Evolutionary conservation across 768 basidiomycete genomes (phyloP).

Genomic region (Amanita thiersii): DNA sequence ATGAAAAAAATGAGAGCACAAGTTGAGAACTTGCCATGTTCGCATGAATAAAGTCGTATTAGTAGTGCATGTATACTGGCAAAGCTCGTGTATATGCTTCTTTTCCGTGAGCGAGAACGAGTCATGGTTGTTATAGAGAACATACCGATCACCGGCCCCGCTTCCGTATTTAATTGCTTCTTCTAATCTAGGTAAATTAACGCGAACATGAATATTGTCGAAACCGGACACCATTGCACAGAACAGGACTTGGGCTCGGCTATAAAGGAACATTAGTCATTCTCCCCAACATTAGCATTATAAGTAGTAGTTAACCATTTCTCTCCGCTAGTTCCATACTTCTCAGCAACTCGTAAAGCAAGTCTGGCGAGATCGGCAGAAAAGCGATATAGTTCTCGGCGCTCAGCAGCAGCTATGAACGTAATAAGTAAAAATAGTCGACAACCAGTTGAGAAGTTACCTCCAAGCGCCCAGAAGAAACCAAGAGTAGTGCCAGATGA

Average conservation of each 20-base stretch:
- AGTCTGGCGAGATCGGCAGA: slow-evolving; percentile 61
- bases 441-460: slow-evolving; percentile 21
- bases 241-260: slow-evolving; percentile 55
- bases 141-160: slow-evolving; percentile 59
- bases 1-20: background rate
- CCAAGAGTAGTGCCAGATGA: slow-evolving; percentile 61
- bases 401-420: slow-evolving; percentile 45
- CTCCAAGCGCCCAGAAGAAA: slow-evolving; percentile 66
- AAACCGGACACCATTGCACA: slow-evolving; percentile 59
- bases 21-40: slow-evolving; percentile 46
- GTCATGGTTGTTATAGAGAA: too few species aligned
- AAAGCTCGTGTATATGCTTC: slow-evolving; percentile 55
- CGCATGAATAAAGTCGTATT: slow-evolving; percentile 50
- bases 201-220: slow-evolving; percentile 56
- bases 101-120: background rate
- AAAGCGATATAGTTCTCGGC: slow-evolving; percentile 57
- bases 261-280: slow-evolving; percentile 16
- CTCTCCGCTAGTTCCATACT: slow-evolving; percentile 52
- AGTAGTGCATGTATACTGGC: slow-evolving; percentile 47
- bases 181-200: slow-evolving; percentile 52
- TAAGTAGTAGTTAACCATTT: slow-evolving; percentile 43
- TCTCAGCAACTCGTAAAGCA: slow-evolving; percentile 60
- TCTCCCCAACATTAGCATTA: too few species aligned
- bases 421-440: slow-evolving; percentile 3
- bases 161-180: slow-evolving; percentile 58